Evolutionary conservation across 768 basidiomycete genomes (phyloP).

Genomic region (Suillus fuscotomentosus): DNA sequence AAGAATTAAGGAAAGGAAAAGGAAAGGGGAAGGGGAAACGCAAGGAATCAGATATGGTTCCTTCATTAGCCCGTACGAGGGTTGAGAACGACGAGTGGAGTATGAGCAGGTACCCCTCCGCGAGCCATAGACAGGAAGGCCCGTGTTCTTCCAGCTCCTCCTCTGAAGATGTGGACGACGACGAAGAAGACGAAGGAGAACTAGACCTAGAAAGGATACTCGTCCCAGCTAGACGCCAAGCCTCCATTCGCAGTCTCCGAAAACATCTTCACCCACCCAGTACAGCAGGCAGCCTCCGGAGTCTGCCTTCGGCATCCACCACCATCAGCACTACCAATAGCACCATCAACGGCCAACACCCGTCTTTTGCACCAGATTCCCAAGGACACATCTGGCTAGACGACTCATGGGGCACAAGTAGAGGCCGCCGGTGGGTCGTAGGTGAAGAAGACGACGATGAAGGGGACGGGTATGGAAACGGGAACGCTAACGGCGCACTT

Average conservation of each 20-base stretch:
- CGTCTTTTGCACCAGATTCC: conserved; percentile 12
- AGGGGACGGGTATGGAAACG: conserved; percentile 24
- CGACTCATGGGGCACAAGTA: conserved; percentile 20
- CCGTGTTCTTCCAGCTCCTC: conserved; percentile 23
- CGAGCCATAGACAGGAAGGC: conserved; percentile 2
- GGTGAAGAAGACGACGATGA: conserved; percentile 27
- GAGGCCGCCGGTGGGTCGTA: conserved; percentile 24
- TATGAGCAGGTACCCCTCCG: conserved; percentile 29
- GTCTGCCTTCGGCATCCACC: conserved; percentile 14
- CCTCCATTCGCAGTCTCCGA: conserved; percentile 70
- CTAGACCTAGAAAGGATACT: conserved; percentile 66
- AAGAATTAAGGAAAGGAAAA: conserved; percentile 18
- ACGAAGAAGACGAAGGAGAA: conserved; percentile 54
- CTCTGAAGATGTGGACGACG: conserved; percentile 31
- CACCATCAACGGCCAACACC: conserved; percentile 10
- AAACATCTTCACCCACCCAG: conserved; percentile 48
- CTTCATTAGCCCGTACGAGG: conserved; percentile 59
- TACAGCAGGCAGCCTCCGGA: conserved; percentile 12
- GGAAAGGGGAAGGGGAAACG: conserved; percentile 28
- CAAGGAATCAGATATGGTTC: conserved; percentile 42
- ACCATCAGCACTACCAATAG: conserved; percentile 6
- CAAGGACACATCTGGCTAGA: conserved; percentile 17
- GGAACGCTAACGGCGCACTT: conserved; percentile 10
- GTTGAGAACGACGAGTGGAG: conserved; percentile 59
- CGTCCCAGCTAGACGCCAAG: conserved; percentile 68